Base-by-base conservation (phyloP, 2,329 filamentous ascomycete genomes). In the Aureobasidium uvarum region DNA sequence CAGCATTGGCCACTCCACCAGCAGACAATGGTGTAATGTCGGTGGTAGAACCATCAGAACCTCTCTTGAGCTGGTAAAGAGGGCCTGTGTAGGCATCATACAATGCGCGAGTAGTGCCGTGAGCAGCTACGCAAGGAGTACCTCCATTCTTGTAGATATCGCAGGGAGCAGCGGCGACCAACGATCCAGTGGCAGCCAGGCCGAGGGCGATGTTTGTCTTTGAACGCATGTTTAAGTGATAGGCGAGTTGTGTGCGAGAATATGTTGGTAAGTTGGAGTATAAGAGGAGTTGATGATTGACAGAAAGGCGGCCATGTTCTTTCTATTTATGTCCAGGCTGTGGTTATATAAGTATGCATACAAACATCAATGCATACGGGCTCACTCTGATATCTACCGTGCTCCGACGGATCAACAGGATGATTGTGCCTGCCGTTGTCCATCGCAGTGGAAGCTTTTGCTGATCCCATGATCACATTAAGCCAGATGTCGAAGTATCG, bases 51-150 rank as follows among this genome's bases (percentile, higher is more conserved):
- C 77, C 71, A 71, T 85, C 80, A 5, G 84, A 87, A 59, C 76
- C 81, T 54, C 86, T 85, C 64, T 79, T 78, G 2, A 88, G 80
- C 69, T 88, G 84, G 73, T 89, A 88, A 1, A 88, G 81, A 0
- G 82, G 59, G 4, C 84, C 83, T 8, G 62, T 77, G 75, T 77
- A 88, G 60, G 78, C 70, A 69, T 74, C 80, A 74, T 87, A 88
- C 7, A 89, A 74, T 18, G 85, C 84, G 4, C 86, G 83, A 65
- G 86, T 88, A n/a, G 85, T 88, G 72, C 84, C 84, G 72, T 88
- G 86, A 0, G 86, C 86, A 0, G 86, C 86, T 13, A 88, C 76
- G 69, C 86, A 89, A n/a, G 85, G 84, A 1, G 84, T 87, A 59
- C 80, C 80, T 0, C 84, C 85, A 0, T 80, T 78, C 1, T 80